A percentile compares a stretch with the other conserved stretches of the same genome.
Evolutionary conservation across 371 early-diverging fungal species (phyloP).

Genomic region (Mucor irregularis): DNA sequence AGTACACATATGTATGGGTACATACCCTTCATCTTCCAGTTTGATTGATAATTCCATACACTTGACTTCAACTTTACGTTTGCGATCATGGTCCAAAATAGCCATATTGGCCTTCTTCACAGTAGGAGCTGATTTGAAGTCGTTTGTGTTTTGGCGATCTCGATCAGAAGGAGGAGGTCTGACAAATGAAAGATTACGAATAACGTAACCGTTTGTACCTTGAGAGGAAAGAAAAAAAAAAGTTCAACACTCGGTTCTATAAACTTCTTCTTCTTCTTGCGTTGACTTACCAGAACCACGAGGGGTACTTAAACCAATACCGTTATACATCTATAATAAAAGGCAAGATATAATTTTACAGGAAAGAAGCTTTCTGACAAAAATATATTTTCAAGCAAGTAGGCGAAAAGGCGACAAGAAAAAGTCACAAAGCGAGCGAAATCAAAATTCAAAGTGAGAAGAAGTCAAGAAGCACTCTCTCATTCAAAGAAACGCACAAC

Average conservation of each 20-base stretch:
- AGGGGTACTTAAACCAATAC: constrained; percentile 90
- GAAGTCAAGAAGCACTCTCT: too few species aligned
- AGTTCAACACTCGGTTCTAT: background rate
- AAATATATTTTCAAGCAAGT: background rate
- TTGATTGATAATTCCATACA: constrained; percentile 77
- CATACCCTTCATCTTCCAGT: constrained; percentile 82
- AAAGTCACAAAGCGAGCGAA: too few species aligned
- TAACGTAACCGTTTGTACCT: constrained; percentile 92
- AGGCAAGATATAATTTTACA: background rate
- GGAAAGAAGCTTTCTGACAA: background rate
- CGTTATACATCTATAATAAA: constrained; percentile 72
- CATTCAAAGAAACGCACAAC: too few species aligned
- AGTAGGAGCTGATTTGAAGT: constrained; percentile 41
- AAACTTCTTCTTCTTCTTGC: constrained; percentile 15
- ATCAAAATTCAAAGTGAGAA: too few species aligned
- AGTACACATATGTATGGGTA: background rate
- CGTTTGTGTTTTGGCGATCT: constrained; percentile 32
- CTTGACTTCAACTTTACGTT: constrained; percentile 85
- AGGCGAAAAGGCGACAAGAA: too few species aligned
- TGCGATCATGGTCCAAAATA: constrained; percentile 83
- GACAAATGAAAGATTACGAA: constrained; percentile 82
- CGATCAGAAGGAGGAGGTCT: constrained; percentile 42
- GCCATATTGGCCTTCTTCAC: constrained; percentile 73
- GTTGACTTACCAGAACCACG: constrained; percentile 85
- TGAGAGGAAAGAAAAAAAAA: background rate